These are phyloP conservation scores for Pseudocercospora cruenta DNA, from an alignment of 2,329 filamentous ascomycete species.

Conservation along the genomic window DNA sequence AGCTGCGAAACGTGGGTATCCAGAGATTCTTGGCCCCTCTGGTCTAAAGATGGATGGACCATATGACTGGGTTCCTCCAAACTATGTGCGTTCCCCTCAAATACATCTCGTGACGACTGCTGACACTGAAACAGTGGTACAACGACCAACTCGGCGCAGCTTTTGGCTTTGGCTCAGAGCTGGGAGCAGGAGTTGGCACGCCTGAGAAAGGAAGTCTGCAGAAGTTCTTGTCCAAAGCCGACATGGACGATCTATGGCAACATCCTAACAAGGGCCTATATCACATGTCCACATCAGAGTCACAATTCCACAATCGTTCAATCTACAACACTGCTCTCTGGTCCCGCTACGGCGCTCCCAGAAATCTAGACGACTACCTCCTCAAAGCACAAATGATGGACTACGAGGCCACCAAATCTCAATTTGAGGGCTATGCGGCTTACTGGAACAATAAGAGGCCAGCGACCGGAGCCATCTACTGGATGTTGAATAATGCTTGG, in stretches of 20 bases:
- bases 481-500: conserved; percentile 23
- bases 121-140: conserved; percentile 3
- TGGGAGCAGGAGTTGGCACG: conserved; percentile 19
- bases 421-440: conserved; percentile 17
- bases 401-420: conserved; percentile 14
- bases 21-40: conserved; percentile 13
- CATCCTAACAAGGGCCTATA: conserved; percentile 15
- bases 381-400: conserved; percentile 22
- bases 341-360: conserved; percentile 13
- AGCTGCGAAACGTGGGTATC: conserved; percentile 18
- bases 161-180: conserved; percentile 15
- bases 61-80: conserved; percentile 20
- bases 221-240: conserved; percentile 16
- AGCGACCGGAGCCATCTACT: conserved; percentile 18
- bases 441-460: conserved; percentile 15
- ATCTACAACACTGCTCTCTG: conserved; percentile 16
- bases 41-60: conserved; percentile 19
- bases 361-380: conserved; percentile 15
- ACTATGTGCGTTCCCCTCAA: not conserved
- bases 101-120: not conserved
- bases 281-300: conserved; percentile 14
- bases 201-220: conserved; percentile 15
- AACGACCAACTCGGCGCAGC: conserved; percentile 16
- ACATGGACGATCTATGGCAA: conserved; percentile 15
- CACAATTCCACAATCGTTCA: conserved; percentile 13